Conservation (phyloP, 352 stramenopile species). For the Phytopythium delawarense region DNA sequence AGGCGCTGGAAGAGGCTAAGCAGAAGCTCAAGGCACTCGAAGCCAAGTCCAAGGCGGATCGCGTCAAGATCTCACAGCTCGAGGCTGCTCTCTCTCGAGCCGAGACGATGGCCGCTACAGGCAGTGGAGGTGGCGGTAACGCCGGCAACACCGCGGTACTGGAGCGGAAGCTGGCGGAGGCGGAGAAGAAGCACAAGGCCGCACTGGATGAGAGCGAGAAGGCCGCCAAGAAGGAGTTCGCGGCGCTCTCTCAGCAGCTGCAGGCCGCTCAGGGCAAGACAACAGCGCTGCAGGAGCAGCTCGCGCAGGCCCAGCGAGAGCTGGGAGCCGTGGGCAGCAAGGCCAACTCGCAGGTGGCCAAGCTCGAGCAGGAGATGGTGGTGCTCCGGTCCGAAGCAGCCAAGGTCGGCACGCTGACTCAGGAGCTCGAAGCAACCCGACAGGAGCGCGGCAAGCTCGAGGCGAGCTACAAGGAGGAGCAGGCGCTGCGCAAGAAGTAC, state of each 20-base stretch:
- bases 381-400: constrained; percentile 45
- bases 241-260: constrained; percentile 43
- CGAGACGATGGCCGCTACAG: constrained; percentile 26
- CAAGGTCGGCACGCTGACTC: constrained; percentile 39
- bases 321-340: constrained; percentile 42
- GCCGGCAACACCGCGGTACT: constrained; percentile 20
- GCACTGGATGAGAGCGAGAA: constrained; percentile 66
- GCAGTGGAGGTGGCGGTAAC: constrained; percentile 9
- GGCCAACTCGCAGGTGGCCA: constrained; percentile 38
- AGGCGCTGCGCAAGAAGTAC: constrained; percentile 92
- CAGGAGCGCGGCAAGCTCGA: constrained; percentile 49
- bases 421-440: constrained; percentile 34
- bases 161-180: constrained; percentile 59
- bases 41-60: constrained; percentile 57
- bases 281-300: constrained; percentile 40
- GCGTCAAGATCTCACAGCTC: constrained; percentile 74
- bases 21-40: constrained; percentile 77
- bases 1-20: constrained; percentile 53
- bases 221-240: constrained; percentile 39
- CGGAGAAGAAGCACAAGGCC: constrained; percentile 82
- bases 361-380: constrained; percentile 61
- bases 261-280: constrained; percentile 40
- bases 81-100: constrained; percentile 56
- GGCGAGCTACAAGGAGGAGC: constrained; percentile 83
- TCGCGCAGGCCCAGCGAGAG: constrained; percentile 42